phyloP scores from a whole-genome alignment of 1,284 basidiomycete species.

The Naganishia sp. region DNA sequence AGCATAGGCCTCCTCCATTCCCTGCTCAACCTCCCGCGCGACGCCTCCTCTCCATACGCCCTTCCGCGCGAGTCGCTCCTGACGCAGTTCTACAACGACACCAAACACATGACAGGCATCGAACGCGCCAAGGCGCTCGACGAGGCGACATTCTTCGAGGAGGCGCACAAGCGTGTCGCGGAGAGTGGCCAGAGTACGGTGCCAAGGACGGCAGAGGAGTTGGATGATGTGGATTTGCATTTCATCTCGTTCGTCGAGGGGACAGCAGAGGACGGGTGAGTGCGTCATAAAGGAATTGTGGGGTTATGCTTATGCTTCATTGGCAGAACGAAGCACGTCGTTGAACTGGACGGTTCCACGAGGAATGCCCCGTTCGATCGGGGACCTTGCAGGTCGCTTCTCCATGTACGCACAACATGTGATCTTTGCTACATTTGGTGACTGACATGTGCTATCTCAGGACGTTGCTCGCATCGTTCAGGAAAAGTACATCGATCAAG shows the following conservation, averaged over 20 bases:
- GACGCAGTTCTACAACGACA: conserved; percentile 46
- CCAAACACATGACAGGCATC: conserved; percentile 45
- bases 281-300: background rate
- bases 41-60: conserved; percentile 25
- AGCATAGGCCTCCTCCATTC: conserved; percentile 81
- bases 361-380: conserved; percentile 74
- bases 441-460: conserved; percentile 50
- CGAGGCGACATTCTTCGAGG: conserved; percentile 70
- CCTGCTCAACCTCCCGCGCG: conserved; percentile 48
- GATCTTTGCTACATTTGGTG: background rate
- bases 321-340: conserved; percentile 58
- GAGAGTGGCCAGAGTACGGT: conserved; percentile 67
- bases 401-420: conserved; percentile 57
- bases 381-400: conserved; percentile 61
- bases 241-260: conserved; percentile 81
- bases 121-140: conserved; percentile 74
- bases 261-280: conserved; percentile 42
- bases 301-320: background rate
- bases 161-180: conserved; percentile 72
- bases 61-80: conserved; percentile 41
- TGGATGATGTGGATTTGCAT: conserved; percentile 70
- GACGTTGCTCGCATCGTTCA: conserved; percentile 70
- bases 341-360: conserved; percentile 76
- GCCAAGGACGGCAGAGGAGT: conserved; percentile 43
- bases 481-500: conserved; percentile 62